Base-by-base conservation (phyloP, 2,329 filamentous ascomycete species). In the Alternaria conjuncta region DNA sequence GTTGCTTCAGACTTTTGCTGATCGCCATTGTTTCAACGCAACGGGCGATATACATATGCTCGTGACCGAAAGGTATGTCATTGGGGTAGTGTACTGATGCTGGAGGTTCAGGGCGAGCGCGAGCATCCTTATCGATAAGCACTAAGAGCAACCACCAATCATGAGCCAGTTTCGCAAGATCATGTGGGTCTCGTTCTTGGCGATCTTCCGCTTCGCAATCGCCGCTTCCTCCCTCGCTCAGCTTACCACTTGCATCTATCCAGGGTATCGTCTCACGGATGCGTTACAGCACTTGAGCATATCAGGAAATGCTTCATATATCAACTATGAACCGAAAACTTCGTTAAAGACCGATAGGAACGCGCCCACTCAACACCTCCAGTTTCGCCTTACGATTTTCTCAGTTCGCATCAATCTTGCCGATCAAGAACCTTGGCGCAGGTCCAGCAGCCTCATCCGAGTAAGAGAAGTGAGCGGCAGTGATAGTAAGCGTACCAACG, bases 381-480 rank as follows among this genome's bases (percentile, higher is more conserved):
- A 11, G 44, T 15, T 47, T 47, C 21, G 18, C 23, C 45, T 47
- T 1, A 47, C 15, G 13, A 25, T 15, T 10, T 9, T 18, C 45
- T 47, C 21, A 47, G 21, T 26, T 47, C 11, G 41, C 54, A 55
- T 57, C 63, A 47, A 73, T 68, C 61, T 66, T 73, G 44, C 64
- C 55, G 45, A 64, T 25, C 64, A 79, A 66, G 55, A 78, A 79
- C 36, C 60, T 20, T 1, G 76, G 74, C 3, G 77, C 78, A 25
- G 69, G 62, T 0, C 62, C 62, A 1, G 69, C 64, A 18, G 75
- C 74, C 28, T 76, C 71, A 50, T 64, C 68, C 6, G 20, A 47
- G 50, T 81, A 82, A 5, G 69, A 68, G 32, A 80, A 70, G 61
- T 81, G 79, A 32, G 75, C 72, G 0, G 71, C 66, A 13, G 75